These are phyloP conservation scores for Mortierella sp. DNA, from an alignment of 371 early-diverging fungal genomes.

Conservation along the genomic window DNA sequence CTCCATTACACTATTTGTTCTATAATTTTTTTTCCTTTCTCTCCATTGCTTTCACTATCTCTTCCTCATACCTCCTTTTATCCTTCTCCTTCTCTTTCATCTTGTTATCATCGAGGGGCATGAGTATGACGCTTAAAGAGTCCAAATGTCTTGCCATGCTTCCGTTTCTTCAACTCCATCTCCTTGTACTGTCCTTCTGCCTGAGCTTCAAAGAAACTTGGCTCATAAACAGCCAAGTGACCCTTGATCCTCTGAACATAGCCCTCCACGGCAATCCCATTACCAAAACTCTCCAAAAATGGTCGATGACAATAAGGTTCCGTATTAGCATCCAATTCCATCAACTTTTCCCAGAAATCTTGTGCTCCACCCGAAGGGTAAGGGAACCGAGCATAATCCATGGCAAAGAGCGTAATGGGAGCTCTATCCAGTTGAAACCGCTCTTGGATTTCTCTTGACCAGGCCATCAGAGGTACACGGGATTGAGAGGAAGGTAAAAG, in stretches of 20 bases:
- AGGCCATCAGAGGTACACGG: conserved; percentile 32
- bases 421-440: conserved; percentile 32
- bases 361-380: conserved; percentile 47
- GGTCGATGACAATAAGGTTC: conserved; percentile 39
- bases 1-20: neutral
- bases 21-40: neutral
- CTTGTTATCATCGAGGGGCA: too few relatives aligned
- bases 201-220: conserved; percentile 47
- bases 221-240: conserved; percentile 44
- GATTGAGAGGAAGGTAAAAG: conserved; percentile 21
- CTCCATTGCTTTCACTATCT: neutral
- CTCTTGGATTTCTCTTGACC: conserved; percentile 51
- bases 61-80: neutral
- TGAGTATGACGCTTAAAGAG: too few relatives aligned
- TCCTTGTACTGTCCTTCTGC: conserved; percentile 48
- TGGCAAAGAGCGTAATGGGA: conserved; percentile 40
- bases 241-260: conserved; percentile 51
- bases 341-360: conserved; percentile 47
- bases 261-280: conserved; percentile 38
- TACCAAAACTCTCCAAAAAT: conserved; percentile 42
- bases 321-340: conserved; percentile 51
- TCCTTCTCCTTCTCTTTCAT: too few relatives aligned
- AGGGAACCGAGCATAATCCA: conserved; percentile 50
- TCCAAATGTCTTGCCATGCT: conserved; percentile 9
- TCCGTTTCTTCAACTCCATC: conserved; percentile 39